These are phyloP conservation scores for Apophysomyces variabilis DNA, from an alignment of 371 early-diverging fungal genomes.

Conservation along the genomic window DNA sequence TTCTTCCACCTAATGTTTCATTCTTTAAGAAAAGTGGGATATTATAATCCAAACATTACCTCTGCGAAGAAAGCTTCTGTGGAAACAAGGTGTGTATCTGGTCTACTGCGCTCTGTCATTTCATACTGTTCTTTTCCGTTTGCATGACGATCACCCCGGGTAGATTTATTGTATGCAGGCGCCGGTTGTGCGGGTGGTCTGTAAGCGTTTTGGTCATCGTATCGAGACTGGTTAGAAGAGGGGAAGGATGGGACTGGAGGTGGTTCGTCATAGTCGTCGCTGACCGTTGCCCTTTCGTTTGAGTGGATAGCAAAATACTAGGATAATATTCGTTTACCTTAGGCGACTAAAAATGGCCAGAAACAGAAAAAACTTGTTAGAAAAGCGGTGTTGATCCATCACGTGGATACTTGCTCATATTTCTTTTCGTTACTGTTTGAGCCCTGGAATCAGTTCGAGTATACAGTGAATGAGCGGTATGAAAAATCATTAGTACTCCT, in stretches of 20 bases:
- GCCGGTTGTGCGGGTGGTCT: constrained; percentile 49
- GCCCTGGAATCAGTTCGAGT: constrained; percentile 20
- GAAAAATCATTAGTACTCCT: constrained; percentile 1
- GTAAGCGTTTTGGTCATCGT: constrained; percentile 35
- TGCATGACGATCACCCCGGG: constrained; percentile 40
- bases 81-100: constrained; percentile 24
- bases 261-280: constrained; percentile 47
- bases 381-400: neutral
- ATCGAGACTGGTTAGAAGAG: constrained; percentile 21
- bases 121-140: constrained; percentile 51
- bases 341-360: constrained; percentile 32
- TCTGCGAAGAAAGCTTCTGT: constrained; percentile 56
- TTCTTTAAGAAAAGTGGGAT: neutral
- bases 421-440: constrained; percentile 39
- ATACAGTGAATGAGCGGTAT: constrained; percentile 10
- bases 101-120: constrained; percentile 35
- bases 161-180: constrained; percentile 35
- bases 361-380: neutral
- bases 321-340: constrained; percentile 30
- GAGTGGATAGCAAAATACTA: constrained; percentile 6
- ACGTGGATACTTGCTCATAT: constrained; percentile 44
- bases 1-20: constrained; percentile 58
- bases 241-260: constrained; percentile 44
- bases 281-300: constrained; percentile 6
- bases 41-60: constrained; percentile 20